phyloP scores from a whole-genome alignment of 2,329 filamentous ascomycete genomes.

The Xylaria sp. region DNA sequence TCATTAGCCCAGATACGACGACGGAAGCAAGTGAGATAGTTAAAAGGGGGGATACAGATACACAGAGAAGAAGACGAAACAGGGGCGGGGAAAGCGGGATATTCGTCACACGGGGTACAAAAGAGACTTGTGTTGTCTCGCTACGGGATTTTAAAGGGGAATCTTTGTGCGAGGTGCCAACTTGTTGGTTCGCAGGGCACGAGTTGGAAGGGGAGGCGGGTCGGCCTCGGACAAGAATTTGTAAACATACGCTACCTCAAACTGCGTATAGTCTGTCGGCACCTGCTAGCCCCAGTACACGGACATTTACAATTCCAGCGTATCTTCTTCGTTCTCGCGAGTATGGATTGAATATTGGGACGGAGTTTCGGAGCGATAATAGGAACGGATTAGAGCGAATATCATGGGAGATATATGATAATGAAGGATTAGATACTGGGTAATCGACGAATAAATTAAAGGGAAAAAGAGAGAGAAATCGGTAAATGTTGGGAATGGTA shows the following conservation, averaged over 20 bases:
- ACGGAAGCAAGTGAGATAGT: not conserved
- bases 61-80: constrained; percentile 22
- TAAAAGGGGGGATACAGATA: constrained; percentile 10
- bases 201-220: constrained; percentile 1
- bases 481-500: not conserved
- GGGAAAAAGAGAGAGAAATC: not conserved
- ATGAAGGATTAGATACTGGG: not conserved
- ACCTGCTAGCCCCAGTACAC: not conserved
- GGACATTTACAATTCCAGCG: not conserved
- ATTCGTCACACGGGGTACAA: constrained; percentile 14
- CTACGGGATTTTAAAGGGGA: constrained; percentile 30
- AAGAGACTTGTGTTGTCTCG: constrained; percentile 22
- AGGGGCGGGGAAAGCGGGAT: constrained; percentile 11
- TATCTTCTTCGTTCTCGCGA: not conserved
- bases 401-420: not conserved
- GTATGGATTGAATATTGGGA: constrained; percentile 5
- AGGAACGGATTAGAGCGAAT: not conserved
- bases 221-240: not conserved
- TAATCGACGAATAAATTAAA: not conserved
- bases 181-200: constrained; percentile 31
- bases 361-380: not conserved
- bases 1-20: constrained; percentile 34
- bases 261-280: not conserved
- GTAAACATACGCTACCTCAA: constrained; percentile 2
- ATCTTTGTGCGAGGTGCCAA: constrained; percentile 34